Conservation (phyloP, 257 asterid species). For the Nyctanthes arbortristis region DNA sequence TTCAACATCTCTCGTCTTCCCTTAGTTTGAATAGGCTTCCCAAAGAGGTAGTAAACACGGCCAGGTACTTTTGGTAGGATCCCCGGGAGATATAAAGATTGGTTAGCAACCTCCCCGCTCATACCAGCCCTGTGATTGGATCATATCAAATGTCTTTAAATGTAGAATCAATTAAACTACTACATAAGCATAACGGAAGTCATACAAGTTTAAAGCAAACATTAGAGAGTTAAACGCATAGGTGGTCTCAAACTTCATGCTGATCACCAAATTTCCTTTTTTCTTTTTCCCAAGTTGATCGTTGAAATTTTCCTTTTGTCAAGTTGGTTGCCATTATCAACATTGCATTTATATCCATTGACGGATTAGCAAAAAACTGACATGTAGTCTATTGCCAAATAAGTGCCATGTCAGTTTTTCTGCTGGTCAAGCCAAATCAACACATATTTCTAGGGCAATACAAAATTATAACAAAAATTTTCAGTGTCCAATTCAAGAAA, state of each 20-base stretch:
- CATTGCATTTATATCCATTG: neutral
- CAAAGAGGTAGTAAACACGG: slow-evolving; percentile 76
- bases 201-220: neutral
- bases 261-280: neutral
- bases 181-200: slow-evolving; percentile 1
- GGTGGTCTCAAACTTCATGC: neutral
- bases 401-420: neutral
- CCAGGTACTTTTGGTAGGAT: slow-evolving; percentile 88
- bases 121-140: slow-evolving; percentile 45
- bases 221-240: neutral
- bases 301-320: neutral
- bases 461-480: no score
- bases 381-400: neutral
- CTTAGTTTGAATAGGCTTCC: slow-evolving; percentile 77
- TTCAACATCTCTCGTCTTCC: slow-evolving; percentile 63
- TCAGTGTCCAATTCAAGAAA: no score
- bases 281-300: neutral
- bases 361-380: no score
- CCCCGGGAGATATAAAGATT: slow-evolving; percentile 56
- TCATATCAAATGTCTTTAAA: neutral
- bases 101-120: slow-evolving; percentile 79
- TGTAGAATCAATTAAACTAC: slow-evolving; percentile 1
- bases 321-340: neutral
- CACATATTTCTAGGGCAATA: no score
- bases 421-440: neutral